Evolutionary conservation across 441 rosid species (phyloP).

Genomic region (Bocquillonia castaneifolia): DNA sequence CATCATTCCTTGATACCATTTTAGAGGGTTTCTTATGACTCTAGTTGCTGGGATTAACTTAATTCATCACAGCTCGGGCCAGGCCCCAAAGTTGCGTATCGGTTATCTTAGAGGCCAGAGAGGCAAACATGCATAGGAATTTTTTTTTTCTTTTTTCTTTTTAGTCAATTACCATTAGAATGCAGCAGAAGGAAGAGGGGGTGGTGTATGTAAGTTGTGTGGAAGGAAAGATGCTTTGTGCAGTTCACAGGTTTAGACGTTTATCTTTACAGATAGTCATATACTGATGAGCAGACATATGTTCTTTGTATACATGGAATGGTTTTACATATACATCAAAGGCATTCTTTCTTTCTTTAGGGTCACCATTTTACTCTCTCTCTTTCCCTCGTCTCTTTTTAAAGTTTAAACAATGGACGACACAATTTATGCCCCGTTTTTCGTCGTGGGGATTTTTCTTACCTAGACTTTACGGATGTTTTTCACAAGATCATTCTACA

Average conservation of each 20-base stretch:
- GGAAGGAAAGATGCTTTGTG: conserved; percentile 6
- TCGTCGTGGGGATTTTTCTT: no score
- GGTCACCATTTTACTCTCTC: background rate
- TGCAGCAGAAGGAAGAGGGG: conserved; percentile 13
- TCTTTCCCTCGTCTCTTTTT: background rate
- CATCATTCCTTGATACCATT: background rate
- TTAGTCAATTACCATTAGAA: background rate
- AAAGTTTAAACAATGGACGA: no score
- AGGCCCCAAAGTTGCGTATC: conserved; percentile 6
- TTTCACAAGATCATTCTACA: no score
- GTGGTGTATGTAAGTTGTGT: conserved; percentile 16
- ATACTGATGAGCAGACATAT: conserved; percentile 14
- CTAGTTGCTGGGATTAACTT: conserved; percentile 13
- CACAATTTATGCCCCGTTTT: no score
- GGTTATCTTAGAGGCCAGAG: background rate
- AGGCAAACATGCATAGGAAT: background rate
- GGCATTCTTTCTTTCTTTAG: conserved; percentile 9
- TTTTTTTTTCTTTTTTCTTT: background rate
- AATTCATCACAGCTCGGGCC: conserved; percentile 10
- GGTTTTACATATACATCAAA: conserved; percentile 23
- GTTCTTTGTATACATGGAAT: conserved; percentile 22
- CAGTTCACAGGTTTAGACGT: conserved; percentile 23
- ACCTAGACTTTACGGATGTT: no score
- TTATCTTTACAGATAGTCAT: conserved; percentile 11
- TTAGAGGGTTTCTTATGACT: conserved; percentile 1